Evolutionary conservation across 352 stramenopile species (phyloP), one percentile per base, ranked within the genome.

Genomic region (Phytopythium litorale): DNA sequence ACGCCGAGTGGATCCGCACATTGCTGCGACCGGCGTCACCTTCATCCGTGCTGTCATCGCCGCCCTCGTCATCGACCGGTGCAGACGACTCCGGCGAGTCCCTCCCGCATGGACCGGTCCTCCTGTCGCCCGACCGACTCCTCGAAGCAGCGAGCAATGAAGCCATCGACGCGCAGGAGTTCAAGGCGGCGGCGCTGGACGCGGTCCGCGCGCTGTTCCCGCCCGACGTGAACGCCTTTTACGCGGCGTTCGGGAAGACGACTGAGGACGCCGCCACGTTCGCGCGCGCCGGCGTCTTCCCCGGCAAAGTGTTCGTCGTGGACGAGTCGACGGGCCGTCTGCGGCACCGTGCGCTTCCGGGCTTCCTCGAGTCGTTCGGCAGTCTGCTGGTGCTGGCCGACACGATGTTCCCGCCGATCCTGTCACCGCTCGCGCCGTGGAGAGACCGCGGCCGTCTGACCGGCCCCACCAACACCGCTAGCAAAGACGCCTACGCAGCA

Each of bases 351-450:
- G 84, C 75, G 33, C 76, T 91, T 52, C 73, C 81, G 67, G 81
- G 77, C 19, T 90, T 81, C 58, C 68, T 79, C 23, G 77, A 89
- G 55, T 91, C 85, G 32, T 94, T 89, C 64, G 72, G 63, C 23
- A 89, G 75, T 54, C 62, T 94, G 25, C 19, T 86, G 5, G 68
- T 69, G 25, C 72, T 84, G 15, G 65, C 87, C 54, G 83, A 92
- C 50, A 75, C 72, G 45, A 92, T 94, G 80, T 94, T 94, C 62
- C 85, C 85, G 6, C 80, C 78, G 28, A 78, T 89, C 56, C 86
- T 78, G 53, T 82, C 78, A 9, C 72, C 68, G 13, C 78, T 66
- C 7, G 60, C 66, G 12, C 59, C 68, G 7, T 40, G 58, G 12
- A 48, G 51, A 5, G 35, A 23, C 28, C 61, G 38, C 59, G 9